Evolutionary conservation across 78 protist species (phyloP), one percentile per base, ranked within the genome.

Genomic region (Dictyostelium capitatum): DNA sequence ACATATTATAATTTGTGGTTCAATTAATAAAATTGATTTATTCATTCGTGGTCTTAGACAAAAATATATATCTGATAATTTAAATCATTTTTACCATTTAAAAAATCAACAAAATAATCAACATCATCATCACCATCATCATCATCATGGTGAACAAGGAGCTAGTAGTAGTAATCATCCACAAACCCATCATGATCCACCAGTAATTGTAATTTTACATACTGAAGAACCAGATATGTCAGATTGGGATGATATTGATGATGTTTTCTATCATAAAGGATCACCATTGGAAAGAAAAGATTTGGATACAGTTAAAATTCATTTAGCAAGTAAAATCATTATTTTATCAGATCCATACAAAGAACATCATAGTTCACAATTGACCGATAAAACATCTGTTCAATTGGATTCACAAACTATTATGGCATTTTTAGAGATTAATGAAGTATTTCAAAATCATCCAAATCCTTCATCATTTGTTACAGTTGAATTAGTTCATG

Each of bases 181-280:
- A 37, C 57, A 32, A 1, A 30, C 32, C 72, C 54, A 32, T 11
- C 23, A 17, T n/a, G 79, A 73, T 4, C 37, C 74, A 23, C 93
- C 93, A 23, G 23, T 79, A 70, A 87, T 87, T 87, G 84, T 87
- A 15, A 87, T 87, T 37, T 48, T 87, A 23, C 93, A 87, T 50
- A 83, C 84, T 14, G 93, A 87, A 11, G 93, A 87, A 23, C 93
- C 93, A 20, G 93, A 87, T 51, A 87, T 87, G 93, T 75, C 83
- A 12, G 93, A 87, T 10, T 87, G 93, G 93, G 93, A 87, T 43
- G 93, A 87, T 77, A 87, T 87, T 17, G 93, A 87, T 30, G 83
- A 74, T 14, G 82, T 87, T 4, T 78, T 47, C 50, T 87, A 32
- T 50, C 43, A 64, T 4, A 79, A 87, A 50, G 93, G 93, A 0